Conservation (phyloP, 2,329 filamentous ascomycete genomes). For the Aureobasidium sp. region DNA sequence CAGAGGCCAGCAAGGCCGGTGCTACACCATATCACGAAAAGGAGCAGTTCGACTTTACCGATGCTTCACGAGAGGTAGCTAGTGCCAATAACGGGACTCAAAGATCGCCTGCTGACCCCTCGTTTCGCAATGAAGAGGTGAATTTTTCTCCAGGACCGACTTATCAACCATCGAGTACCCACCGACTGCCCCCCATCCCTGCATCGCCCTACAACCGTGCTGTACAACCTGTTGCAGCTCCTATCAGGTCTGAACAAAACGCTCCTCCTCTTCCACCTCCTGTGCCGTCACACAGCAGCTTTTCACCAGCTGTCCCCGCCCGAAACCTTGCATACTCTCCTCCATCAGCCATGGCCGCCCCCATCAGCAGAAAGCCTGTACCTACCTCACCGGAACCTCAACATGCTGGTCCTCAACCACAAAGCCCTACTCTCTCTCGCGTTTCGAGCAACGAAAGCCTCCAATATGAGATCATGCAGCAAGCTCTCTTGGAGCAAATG, state of each 20-base stretch:
- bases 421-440: conserved; percentile 16
- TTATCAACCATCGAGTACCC: conserved; percentile 14
- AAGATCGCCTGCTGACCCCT: conserved; percentile 47
- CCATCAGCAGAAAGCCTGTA: conserved; percentile 7
- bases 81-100: conserved; percentile 28
- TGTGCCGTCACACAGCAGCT: conserved; percentile 19
- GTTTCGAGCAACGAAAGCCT: conserved; percentile 34
- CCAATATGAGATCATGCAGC: conserved; percentile 37
- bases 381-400: not conserved
- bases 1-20: conserved; percentile 47
- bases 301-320: conserved; percentile 15
- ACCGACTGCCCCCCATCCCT: conserved; percentile 37
- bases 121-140: conserved; percentile 44
- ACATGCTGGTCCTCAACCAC: not conserved
- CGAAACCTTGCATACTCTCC: not conserved
- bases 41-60: conserved; percentile 26
- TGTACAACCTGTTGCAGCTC: conserved; percentile 23
- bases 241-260: conserved; percentile 10
- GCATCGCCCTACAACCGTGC: conserved; percentile 33
- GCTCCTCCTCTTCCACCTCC: conserved; percentile 22
- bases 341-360: not conserved
- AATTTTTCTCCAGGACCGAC: conserved; percentile 18
- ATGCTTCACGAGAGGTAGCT: conserved; percentile 28
- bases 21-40: conserved; percentile 19
- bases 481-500: conserved; percentile 34